Base-by-base conservation (phyloP, 108 stramenopile species). In the Discostella pseudostelligera region DNA sequence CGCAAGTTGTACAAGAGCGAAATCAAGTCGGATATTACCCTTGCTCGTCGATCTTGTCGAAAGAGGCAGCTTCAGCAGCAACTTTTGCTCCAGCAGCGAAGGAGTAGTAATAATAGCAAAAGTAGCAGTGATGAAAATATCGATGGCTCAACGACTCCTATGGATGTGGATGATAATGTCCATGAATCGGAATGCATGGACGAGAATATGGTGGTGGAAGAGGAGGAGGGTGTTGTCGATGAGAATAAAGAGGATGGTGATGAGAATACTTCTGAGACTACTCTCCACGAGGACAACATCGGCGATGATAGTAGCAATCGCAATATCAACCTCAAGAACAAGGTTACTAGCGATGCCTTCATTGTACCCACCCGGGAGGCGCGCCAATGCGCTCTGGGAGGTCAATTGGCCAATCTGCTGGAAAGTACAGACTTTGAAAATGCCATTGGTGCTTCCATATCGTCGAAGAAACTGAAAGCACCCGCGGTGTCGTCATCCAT, bases 1-100 rank as follows among this genome's bases (percentile, higher is more conserved):
- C 83, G 84, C 32, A 67, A 67, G 56, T 65, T 94, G 48, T 75
- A 83, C 46, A 90, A 87, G 60, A 58, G 65, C 20, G 90, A 94
- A 78, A 67, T 89, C 57, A 91, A 87, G 79, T 70, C 60, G 14
- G 93, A 94, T 76, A 59, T 94, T 60, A 66, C 65, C 5, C 62
- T 81, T 59, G 86, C 87, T 0, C 45, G 87, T 42, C 53, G 50
- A 42, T 70, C 42, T 36, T 22, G 36, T 16, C 46, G 29, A 35
- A 71, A 22, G 12, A 32, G 5, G 5, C 32, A 32, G 32, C 32
- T 4, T 3, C 32, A 32, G 5, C 32, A 32, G 32, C 32, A 4
- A 32, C n/a, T n/a, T n/a, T n/a, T n/a, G n/a, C 32, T 32, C 32
- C 32, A 32, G 5, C 5, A 32, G 4, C 32, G 32, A 32, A 32